Conservation (phyloP, 108 stramenopile genomes). For the Parmales sp. region DNA sequence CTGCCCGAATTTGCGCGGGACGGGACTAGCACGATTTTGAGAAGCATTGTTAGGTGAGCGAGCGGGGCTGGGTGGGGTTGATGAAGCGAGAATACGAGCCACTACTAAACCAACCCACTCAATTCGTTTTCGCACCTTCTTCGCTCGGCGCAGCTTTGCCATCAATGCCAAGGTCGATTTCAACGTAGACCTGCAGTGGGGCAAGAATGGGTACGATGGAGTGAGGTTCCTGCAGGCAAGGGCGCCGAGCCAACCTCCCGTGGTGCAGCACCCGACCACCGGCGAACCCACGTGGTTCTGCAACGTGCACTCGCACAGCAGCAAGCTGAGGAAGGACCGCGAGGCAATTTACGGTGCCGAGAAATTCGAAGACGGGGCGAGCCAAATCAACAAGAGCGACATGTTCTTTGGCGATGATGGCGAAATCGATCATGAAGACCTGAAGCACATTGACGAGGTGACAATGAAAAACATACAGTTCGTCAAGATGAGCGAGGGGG, state of each 20-base stretch:
- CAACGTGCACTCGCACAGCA: conserved; percentile 79
- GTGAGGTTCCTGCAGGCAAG: conserved; percentile 73
- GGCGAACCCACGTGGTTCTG: conserved; percentile 84
- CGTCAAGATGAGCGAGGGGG: conserved; percentile 75
- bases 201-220: conserved; percentile 69
- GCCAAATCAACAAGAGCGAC: conserved; percentile 82
- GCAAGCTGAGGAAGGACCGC: conserved; percentile 64
- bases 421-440: conserved; percentile 48
- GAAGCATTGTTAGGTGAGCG: too few relatives aligned
- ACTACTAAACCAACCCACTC: neutral
- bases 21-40: too few relatives aligned
- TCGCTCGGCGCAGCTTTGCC: conserved; percentile 57
- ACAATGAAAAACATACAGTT: conserved; percentile 69
- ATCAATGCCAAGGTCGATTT: conserved; percentile 85
- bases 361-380: conserved; percentile 77
- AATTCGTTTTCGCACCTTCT: neutral
- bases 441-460: conserved; percentile 69
- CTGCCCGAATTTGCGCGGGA: conserved; percentile 49
- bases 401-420: conserved; percentile 84
- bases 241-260: conserved; percentile 71
- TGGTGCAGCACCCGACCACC: conserved; percentile 68
- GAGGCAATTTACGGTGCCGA: conserved; percentile 76
- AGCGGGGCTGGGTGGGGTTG: neutral
- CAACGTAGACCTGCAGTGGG: conserved; percentile 66
- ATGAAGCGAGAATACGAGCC: neutral